Conservation (phyloP, 306 rosid species). For the Boehmeria nivea region DNA sequence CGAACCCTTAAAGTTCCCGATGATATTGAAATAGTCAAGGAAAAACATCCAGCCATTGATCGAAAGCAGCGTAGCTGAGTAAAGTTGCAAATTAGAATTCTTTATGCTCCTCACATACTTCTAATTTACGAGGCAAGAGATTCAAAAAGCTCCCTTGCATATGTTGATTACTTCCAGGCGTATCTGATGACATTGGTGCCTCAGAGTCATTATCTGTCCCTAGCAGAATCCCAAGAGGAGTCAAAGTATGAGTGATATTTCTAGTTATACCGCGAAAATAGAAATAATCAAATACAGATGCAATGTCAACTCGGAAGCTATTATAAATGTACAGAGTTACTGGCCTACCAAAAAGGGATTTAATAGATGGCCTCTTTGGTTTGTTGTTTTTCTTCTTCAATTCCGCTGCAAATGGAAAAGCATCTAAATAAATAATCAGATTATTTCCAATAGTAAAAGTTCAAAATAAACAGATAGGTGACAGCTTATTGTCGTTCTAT, state of each 20-base stretch:
- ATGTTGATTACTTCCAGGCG: conserved; percentile 29
- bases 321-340: conserved; percentile 14
- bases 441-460: neutral
- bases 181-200: conserved; percentile 42
- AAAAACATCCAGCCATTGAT: conserved; percentile 16
- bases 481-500: too few species aligned
- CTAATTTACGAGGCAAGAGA: conserved; percentile 59
- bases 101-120: conserved; percentile 29
- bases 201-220: conserved; percentile 53
- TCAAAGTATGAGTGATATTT: neutral
- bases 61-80: neutral
- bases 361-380: conserved; percentile 73
- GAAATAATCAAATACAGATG: neutral
- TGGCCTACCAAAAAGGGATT: conserved; percentile 81
- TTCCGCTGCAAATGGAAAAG: conserved; percentile 55
- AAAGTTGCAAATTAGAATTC: conserved; percentile 33
- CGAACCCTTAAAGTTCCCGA: conserved; percentile 19
- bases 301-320: conserved; percentile 1
- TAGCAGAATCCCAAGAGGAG: conserved; percentile 23
- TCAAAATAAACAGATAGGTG: too few species aligned
- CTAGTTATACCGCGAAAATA: neutral
- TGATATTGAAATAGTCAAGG: too few species aligned
- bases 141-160: conserved; percentile 72
- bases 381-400: conserved; percentile 77
- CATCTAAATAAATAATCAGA: neutral